Base-by-base conservation (phyloP, 2,329 filamentous ascomycete species). In the Alternaria sp. region DNA sequence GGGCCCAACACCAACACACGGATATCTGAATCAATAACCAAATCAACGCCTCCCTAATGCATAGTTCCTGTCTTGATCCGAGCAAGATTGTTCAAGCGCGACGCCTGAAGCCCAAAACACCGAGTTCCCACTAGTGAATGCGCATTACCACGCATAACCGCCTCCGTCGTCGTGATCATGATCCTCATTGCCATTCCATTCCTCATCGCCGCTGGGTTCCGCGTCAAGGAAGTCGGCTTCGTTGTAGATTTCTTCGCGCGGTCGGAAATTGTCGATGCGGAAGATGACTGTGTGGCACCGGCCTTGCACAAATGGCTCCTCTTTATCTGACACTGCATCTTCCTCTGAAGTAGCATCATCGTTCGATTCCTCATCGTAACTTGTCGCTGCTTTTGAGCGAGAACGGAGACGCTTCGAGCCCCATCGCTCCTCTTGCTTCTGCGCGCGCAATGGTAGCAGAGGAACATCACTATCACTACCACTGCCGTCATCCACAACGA, bases 261-360 rank as follows among this genome's bases (percentile, higher is more conserved):
- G 87, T 60, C 91, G 88, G 71, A 91, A 85, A 72, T 93, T 93
- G 75, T 93, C 91, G 65, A 93, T 88, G 42, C 86, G 80, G 41
- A 93, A 84, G 59, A 90, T 85, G 17, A 93, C 90, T 5, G 87
- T 82, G 39, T 88, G 83, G 69, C 90, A 94, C 64, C 89, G 82
- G 1, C 90, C 90, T 60, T 93, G 90, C 26, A 89, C 77, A 56
- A 82, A 82, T 0, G 50, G 41, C 5, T 61, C 55, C n/a, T 68
- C 68, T 17, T 62, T 65, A 10, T 57, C 53, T 14, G 67, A 64
- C 14, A 44, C 48, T 9, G 56, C 45, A 5, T 54, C 58, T 2
- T 61, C 61, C 7, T 64, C 63, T 8, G 63, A 64, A 3, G 63
- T 70, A 8, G 73, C 68, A 5, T 77, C 68, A 5, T 69, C 63